These are phyloP conservation scores for Magnaporthiopsis rhizophila DNA, from an alignment of 2,329 filamentous ascomycete species.

Conservation along the genomic window DNA sequence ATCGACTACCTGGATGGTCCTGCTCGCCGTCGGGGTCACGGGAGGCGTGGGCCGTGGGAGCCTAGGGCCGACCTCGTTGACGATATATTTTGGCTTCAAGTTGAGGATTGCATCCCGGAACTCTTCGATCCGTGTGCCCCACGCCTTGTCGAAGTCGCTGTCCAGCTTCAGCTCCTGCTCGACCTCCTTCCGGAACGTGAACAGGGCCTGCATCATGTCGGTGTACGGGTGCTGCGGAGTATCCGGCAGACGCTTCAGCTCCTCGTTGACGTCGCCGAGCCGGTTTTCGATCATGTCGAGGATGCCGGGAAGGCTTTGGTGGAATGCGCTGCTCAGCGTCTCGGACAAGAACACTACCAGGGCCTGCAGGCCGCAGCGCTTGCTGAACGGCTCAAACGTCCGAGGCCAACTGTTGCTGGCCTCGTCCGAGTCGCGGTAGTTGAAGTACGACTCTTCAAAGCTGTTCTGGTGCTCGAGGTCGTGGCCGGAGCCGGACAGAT, in stretches of 20 bases:
- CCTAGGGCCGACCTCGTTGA: slow-evolving; percentile 20
- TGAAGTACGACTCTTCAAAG: slow-evolving; percentile 47
- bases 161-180: slow-evolving; percentile 34
- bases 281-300: slow-evolving; percentile 42
- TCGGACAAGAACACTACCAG: slow-evolving; percentile 44
- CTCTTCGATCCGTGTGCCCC: slow-evolving; percentile 37
- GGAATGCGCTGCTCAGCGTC: slow-evolving; percentile 45
- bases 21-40: not conserved
- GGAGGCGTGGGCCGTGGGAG: not conserved
- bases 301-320: slow-evolving; percentile 32
- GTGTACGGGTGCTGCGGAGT: slow-evolving; percentile 60
- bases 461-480: slow-evolving; percentile 41
- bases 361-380: slow-evolving; percentile 45
- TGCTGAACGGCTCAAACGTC: slow-evolving; percentile 36
- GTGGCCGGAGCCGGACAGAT: slow-evolving; percentile 25
- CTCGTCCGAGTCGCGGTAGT: slow-evolving; percentile 14
- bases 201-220: slow-evolving; percentile 53
- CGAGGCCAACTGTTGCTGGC: slow-evolving; percentile 32
- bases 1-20: slow-evolving; percentile 2
- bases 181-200: slow-evolving; percentile 46
- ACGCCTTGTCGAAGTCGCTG: slow-evolving; percentile 36
- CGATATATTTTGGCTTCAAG: slow-evolving; percentile 37
- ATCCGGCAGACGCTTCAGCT: slow-evolving; percentile 56
- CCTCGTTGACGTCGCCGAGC: slow-evolving; percentile 40
- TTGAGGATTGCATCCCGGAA: slow-evolving; percentile 41